Base-by-base conservation (phyloP, 345 rosid genomes). In the Kandelia obovata region DNA sequence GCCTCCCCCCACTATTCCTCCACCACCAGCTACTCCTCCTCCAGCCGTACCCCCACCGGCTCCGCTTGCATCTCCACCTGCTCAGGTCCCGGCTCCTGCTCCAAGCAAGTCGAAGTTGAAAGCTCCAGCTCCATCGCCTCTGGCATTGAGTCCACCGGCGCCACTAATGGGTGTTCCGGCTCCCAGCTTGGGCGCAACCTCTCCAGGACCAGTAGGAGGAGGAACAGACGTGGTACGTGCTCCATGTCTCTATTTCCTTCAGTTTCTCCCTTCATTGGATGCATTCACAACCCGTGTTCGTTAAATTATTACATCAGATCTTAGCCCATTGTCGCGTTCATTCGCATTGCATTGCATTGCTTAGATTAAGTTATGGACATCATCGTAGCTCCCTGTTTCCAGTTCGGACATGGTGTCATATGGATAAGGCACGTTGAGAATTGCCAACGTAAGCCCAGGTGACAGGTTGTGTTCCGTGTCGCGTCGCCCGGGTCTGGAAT, bases 61-160 rank as follows among this genome's bases (percentile, higher is more conserved):
- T 21, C 90, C 88, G 17, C 84, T 86, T 1, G 86, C 85, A 0
- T 68, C 92, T 8, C 92, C 96, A n/a, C 96, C 92, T 0, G 91
- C 87, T 37, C 61, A 67, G 28, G 88, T 82, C 53, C 92, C 96
- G 0, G 86, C 85, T 63, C 78, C 85, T 0, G 84, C 85, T 11
- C 88, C 88, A 0, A 72, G 84, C 60, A 82, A 64, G 62, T 72
- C 70, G 78, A 83, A 81, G 75, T 76, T 73, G 53, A 67, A 66
- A 35, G 20, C 86, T 65, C 88, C 86, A 0, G 75, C 92, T 23
- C 84, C 75, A 0, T 79, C 92, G 0, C 91, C 92, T 0, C 32
- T 74, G 52, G 62, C 28, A 0, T 67, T 59, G 52, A 87, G 86
- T 66, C 88, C 96, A 0, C 91, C 92, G 5, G 3, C 74, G 9